phyloP scores from a whole-genome alignment of 139 green algal genomes.

The Mesotaenium endlicherianum region DNA sequence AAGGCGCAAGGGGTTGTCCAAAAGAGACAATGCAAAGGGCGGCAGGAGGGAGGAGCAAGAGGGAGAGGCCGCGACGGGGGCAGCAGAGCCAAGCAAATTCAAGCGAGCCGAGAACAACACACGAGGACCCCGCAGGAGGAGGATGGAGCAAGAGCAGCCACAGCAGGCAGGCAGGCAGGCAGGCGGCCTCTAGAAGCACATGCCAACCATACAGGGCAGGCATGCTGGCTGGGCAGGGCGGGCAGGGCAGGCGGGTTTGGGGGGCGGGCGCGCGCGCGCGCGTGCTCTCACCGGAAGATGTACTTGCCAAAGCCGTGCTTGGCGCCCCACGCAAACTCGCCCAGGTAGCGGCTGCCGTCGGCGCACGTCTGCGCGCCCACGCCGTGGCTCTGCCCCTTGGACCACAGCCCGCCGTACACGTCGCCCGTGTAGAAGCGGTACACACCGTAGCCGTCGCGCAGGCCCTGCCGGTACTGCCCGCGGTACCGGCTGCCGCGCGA shows the following conservation, averaged over 20 bases:
- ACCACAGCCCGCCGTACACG: constrained; percentile 43
- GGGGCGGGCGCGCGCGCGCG: neutral
- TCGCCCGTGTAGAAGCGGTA: constrained; percentile 53
- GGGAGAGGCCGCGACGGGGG: too few species aligned
- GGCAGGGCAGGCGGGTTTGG: neutral
- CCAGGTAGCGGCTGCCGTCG: constrained; percentile 47
- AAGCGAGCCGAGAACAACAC: neutral
- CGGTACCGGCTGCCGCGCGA: constrained; percentile 42
- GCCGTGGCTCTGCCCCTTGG: constrained; percentile 49
- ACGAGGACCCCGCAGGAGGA: neutral
- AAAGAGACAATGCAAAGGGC: too few species aligned
- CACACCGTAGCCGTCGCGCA: constrained; percentile 46
- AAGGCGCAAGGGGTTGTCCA: too few species aligned
- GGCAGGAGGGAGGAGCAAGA: too few species aligned
- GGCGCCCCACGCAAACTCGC: constrained; percentile 45
- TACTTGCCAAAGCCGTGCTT: constrained; percentile 52
- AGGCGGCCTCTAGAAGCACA: neutral
- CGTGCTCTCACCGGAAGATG: constrained; percentile 41
- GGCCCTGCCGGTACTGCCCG: constrained; percentile 41
- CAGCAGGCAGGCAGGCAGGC: neutral
- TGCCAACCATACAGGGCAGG: neutral
- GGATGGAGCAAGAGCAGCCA: neutral
- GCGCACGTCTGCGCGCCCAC: constrained; percentile 44
- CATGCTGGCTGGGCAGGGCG: neutral
- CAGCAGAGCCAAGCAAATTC: too few species aligned